These are phyloP conservation scores for Physcomitrellopsis africana DNA, from an alignment of 225 moss, liverwort and hornwort genomes.

Conservation along the genomic window DNA sequence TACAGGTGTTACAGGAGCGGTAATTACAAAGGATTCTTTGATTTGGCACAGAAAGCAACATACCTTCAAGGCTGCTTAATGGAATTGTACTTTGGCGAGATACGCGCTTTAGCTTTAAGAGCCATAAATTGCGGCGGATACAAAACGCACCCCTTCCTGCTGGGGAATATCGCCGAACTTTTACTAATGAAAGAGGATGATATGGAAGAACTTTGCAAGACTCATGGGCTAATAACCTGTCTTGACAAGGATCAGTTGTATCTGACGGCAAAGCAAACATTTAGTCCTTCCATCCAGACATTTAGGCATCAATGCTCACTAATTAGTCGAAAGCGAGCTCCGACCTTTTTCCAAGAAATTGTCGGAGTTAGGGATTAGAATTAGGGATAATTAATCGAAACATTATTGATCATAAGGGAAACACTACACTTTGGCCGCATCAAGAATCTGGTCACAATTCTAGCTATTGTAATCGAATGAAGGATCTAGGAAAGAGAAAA, in stretches of 20 bases:
- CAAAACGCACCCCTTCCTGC: constrained; percentile 62
- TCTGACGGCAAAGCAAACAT: constrained; percentile 60
- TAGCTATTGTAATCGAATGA: no score
- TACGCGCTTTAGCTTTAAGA: constrained; percentile 46
- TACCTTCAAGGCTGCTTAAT: constrained; percentile 65
- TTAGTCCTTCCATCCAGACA: constrained; percentile 33
- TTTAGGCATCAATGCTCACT: constrained; percentile 45
- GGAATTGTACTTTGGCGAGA: constrained; percentile 57
- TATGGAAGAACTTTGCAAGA: constrained; percentile 48
- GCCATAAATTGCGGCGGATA: constrained; percentile 58
- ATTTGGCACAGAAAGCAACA: constrained; percentile 52
- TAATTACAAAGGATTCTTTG: constrained; percentile 59
- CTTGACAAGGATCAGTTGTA: constrained; percentile 47
- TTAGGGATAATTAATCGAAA: no score
- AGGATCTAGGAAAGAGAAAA: no score
- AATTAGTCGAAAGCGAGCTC: constrained; percentile 52
- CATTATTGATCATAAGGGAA: no score
- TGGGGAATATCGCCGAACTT: constrained; percentile 51
- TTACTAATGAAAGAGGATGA: constrained; percentile 53
- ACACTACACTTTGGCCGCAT: no score
- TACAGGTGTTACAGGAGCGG: constrained; percentile 56
- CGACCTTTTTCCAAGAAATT: constrained; percentile 43
- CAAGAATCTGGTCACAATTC: no score
- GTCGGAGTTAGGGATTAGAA: constrained; percentile 5
- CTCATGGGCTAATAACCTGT: constrained; percentile 52